These are phyloP conservation scores for Clohesyomyces aquaticus DNA, from an alignment of 495 filamentous ascomycete species.

Conservation along the genomic window DNA sequence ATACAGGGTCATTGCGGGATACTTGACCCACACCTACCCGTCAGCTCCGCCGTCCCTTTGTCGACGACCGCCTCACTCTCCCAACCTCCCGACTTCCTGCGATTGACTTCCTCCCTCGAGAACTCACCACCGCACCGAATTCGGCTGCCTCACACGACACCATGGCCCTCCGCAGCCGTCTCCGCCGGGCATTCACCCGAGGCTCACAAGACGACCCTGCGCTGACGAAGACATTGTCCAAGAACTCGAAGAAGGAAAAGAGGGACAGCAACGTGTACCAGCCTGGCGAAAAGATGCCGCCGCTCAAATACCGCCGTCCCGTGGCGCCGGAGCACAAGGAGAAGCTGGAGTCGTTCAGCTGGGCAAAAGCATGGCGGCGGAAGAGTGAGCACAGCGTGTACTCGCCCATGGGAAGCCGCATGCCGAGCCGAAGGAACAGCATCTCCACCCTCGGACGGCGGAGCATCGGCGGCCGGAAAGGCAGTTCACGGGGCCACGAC, in stretches of 20 bases:
- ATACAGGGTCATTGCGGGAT: conserved; percentile 11
- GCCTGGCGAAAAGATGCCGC: conserved; percentile 50
- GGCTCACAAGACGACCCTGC: conserved; percentile 13
- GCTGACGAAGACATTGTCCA: conserved; percentile 20
- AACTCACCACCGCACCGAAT: conserved; percentile 1
- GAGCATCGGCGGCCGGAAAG: conserved; percentile 26
- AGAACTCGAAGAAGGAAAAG: conserved; percentile 8
- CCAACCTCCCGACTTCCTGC: not conserved
- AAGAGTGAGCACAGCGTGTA: conserved; percentile 45
- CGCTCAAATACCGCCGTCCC: conserved; percentile 49
- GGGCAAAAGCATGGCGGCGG: conserved; percentile 46
- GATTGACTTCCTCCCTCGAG: not conserved
- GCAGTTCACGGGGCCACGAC: conserved; percentile 15
- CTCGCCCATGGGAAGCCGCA: conserved; percentile 47
- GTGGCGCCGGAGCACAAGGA: conserved; percentile 48
- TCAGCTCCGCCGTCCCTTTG: conserved; percentile 8
- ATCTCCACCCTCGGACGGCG: conserved; percentile 37
- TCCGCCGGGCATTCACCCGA: conserved; percentile 45
- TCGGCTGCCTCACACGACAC: conserved; percentile 16
- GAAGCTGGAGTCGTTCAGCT: conserved; percentile 47
- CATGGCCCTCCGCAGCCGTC: conserved; percentile 49
- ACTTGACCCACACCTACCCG: conserved; percentile 2
- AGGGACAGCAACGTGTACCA: conserved; percentile 43
- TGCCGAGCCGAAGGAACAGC: conserved; percentile 45
- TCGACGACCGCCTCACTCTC: conserved; percentile 14